These are phyloP conservation scores for Amoebophrya sp. DNA, from an alignment of 169 alveolate genomes.

Conservation along the genomic window DNA sequence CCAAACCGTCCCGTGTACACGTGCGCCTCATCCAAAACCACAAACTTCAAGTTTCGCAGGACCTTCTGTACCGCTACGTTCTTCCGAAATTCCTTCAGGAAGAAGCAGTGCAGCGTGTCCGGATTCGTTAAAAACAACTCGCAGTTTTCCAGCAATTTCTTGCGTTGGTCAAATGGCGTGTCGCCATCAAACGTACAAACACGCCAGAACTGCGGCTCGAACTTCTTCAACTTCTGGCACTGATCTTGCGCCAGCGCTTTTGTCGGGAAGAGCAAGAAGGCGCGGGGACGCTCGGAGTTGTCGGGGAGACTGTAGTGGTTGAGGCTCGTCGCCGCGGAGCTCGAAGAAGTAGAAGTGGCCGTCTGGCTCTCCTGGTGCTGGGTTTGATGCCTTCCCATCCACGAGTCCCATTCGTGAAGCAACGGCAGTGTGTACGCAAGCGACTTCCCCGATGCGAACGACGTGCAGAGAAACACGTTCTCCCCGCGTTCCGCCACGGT, in stretches of 20 bases:
- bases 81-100: constrained; percentile 7
- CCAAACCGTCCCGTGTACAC: constrained; percentile 36
- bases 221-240: constrained; percentile 12
- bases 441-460: constrained; percentile 34
- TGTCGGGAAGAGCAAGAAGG: constrained; percentile 34
- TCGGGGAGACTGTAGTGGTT: too few relatives aligned
- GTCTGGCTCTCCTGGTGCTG: too few relatives aligned
- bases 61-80: background rate
- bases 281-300: constrained; percentile 1
- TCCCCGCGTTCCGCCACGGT: background rate
- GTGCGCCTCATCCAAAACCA: constrained; percentile 38
- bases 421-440: constrained; percentile 31
- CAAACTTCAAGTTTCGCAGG: constrained; percentile 11
- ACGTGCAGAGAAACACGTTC: constrained; percentile 26
- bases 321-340: too few relatives aligned
- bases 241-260: constrained; percentile 39
- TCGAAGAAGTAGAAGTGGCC: too few relatives aligned
- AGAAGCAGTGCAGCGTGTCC: constrained; percentile 36
- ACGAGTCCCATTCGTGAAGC: background rate
- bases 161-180: constrained; percentile 17
- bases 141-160: constrained; percentile 21
- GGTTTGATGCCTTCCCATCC: too few relatives aligned
- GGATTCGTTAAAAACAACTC: constrained; percentile 31
- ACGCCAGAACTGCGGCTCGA: background rate
- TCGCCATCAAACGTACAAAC: constrained; percentile 27